Evolutionary conservation across 1,139 yeast genomes (phyloP), one percentile per base, ranked within the genome.

Genomic region (Debaryomyces nepalensis): DNA sequence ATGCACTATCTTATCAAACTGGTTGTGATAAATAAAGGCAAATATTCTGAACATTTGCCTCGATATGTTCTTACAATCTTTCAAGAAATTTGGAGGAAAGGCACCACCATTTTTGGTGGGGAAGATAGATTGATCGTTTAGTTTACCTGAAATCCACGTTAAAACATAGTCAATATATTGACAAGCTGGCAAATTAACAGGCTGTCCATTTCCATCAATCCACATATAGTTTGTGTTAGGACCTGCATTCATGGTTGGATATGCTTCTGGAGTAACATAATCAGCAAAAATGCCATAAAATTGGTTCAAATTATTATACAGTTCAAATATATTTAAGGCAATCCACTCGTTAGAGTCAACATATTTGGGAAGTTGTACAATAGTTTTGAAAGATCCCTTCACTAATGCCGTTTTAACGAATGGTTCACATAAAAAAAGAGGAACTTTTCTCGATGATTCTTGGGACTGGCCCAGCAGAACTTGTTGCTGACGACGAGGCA

Each of bases 321-420:
- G 81, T 63, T 93, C 99, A 64, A 91, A 91, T 8, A 89, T 82
- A 60, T 91, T 93, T 41, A 95, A 75, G 1, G 98, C 97, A 16
- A 93, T 74, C 99, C 99, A 93, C 63, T 93, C 99, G 40, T 91
- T 87, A 48, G 81, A 76, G 58, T 95, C 98, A 18, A 95, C 98
- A 58, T 91, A 93, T 60, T 88, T 89, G 18, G 99, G 99, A 22
- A 89, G 74, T 61, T 88, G 96, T 1, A 93, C 98, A 50, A 93
- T 93, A 1, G 99, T 91, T 57, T 87, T 90, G 70, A 90, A 95
- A 1, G 96, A 87, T n/a, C 99, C 99, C 58, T 93, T 93, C 24
- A 95, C 99, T 35, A 93, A 72, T 0, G 98, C 96, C 0, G 97
- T 88, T 48, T 91, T 84, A 4, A 91, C 95, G 64, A 87, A 95